Base-by-base conservation (phyloP, 805 yeast species). In the Lipomyces kockii region DNA sequence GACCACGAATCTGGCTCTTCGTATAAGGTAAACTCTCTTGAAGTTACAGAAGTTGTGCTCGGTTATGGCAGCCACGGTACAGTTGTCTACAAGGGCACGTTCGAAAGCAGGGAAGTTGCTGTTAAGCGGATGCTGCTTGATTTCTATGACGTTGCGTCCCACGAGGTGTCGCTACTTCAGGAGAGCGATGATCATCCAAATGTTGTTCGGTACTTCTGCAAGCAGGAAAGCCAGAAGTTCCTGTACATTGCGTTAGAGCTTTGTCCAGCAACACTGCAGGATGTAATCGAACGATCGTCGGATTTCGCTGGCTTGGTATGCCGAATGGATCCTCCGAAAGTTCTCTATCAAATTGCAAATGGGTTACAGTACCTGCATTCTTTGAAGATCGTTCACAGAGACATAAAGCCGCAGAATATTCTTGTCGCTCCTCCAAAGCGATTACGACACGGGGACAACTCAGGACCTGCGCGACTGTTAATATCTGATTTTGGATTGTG, bases 151-250 rank as follows among this genome's bases (percentile, higher is more conserved):
- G 86, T 94, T 65, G 98, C 98, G 1, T 88, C 92, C 8, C 97
- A 91, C 73, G 99, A 94, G 75, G 96, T 95, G 12, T 84, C 88
- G 32, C 78, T 94, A 14, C 79, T 94, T 43, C 97, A 94, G 67
- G 98, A 94, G 76, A 91, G 97, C 79, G 99, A 95, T 74, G 97
- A 92, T 76, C 98, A 94, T 78, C 95, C 97, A 1, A 95, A 95
- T 76, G 98, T 95, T 27, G 87, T 95, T 5, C 81, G 98, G 64
- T 95, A 95, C 77, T 95, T 87, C 76, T 94, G 97, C 78, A 92
- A 96, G n/a, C 96, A 94, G 76, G 87, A 90, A 39, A 89, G 90
- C 55, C 97, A 92, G 67, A 86, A 89, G 75, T 95, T 95, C 76
- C 79, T 94, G 62, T 94, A 92, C 78, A 94, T 95, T 80, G 99